A percentile compares a stretch with the other conserved stretches of the same genome.
phyloP scores from a whole-genome alignment of 1,284 basidiomycete species.

The Coriolopsis trogii region DNA sequence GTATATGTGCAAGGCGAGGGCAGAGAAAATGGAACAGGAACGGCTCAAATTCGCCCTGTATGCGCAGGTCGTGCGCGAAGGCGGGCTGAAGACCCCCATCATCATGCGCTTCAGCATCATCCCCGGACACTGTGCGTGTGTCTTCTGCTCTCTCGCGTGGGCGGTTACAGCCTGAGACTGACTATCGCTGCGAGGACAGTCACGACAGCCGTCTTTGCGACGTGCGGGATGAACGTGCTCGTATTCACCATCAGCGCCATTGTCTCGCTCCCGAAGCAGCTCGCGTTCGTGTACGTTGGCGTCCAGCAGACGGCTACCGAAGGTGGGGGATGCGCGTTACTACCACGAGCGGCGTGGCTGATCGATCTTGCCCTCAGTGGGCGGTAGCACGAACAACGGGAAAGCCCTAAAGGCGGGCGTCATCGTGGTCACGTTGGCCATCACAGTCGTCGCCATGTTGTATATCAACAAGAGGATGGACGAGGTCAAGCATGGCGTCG shows the following conservation, averaged over 20 bases:
- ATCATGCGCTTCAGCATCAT: slow-evolving; percentile 76
- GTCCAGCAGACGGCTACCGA: slow-evolving; percentile 42
- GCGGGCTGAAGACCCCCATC: slow-evolving; percentile 76
- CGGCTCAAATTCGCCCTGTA: slow-evolving; percentile 78
- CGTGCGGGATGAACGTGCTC: slow-evolving; percentile 77
- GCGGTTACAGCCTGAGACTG: neutral
- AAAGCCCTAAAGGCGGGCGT: slow-evolving; percentile 69
- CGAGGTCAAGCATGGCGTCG: neutral
- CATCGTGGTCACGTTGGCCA: slow-evolving; percentile 60
- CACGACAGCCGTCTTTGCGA: slow-evolving; percentile 80
- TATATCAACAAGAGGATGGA: slow-evolving; percentile 57
- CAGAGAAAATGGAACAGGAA: slow-evolving; percentile 69
- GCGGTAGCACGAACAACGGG: too few species aligned
- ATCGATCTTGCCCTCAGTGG: slow-evolving; percentile 39
- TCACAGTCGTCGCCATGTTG: slow-evolving; percentile 81
- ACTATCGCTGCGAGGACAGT: slow-evolving; percentile 33
- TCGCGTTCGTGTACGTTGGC: slow-evolving; percentile 75
- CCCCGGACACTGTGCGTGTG: slow-evolving; percentile 70
- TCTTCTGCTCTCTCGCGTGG: neutral
- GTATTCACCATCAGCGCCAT: slow-evolving; percentile 71
- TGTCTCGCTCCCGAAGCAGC: slow-evolving; percentile 78
- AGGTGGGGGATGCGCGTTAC: too few species aligned
- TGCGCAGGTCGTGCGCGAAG: slow-evolving; percentile 74
- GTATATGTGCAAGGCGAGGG: slow-evolving; percentile 60
- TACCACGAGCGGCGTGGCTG: neutral